Conservation (phyloP, 129 eudicot genomes). For the Escallonia herrerae region DNA sequence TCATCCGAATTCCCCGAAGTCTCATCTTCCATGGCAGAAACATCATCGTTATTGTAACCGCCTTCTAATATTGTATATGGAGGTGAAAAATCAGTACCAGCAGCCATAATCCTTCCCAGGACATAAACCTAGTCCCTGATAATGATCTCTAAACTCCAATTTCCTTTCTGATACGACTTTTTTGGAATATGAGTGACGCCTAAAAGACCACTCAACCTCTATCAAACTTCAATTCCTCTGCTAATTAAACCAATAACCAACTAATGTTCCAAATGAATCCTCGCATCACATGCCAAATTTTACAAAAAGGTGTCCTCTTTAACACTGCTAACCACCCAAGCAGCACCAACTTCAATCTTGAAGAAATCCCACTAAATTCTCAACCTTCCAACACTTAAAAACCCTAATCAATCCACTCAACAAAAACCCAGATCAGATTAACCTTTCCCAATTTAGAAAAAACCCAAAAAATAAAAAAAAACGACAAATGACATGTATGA, state of each 20-base stretch:
- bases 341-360: neutral
- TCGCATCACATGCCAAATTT: neutral
- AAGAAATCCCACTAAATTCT: slow-evolving; percentile 1
- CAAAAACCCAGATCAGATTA: slow-evolving; percentile 11
- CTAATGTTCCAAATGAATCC: no score
- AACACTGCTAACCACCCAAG: neutral
- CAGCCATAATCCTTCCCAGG: slow-evolving; percentile 49
- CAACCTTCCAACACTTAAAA: slow-evolving; percentile 4
- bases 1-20: slow-evolving; percentile 38
- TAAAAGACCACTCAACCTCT: neutral
- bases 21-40: slow-evolving; percentile 37
- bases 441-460: slow-evolving; percentile 2
- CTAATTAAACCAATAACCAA: no score
- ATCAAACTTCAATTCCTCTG: neutral
- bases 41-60: slow-evolving; percentile 31
- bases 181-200: slow-evolving; percentile 1
- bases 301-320: neutral
- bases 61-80: slow-evolving; percentile 41
- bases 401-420: slow-evolving; percentile 14
- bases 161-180: neutral
- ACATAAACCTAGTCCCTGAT: slow-evolving; percentile 18
- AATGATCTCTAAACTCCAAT: slow-evolving; percentile 8
- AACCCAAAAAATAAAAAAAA: slow-evolving; percentile 1
- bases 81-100: slow-evolving; percentile 53
- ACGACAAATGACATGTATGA: neutral